These are phyloP conservation scores for Plasmodium yoelii DNA, from an alignment of 169 alveolate genomes.

Conservation along the genomic window DNA sequence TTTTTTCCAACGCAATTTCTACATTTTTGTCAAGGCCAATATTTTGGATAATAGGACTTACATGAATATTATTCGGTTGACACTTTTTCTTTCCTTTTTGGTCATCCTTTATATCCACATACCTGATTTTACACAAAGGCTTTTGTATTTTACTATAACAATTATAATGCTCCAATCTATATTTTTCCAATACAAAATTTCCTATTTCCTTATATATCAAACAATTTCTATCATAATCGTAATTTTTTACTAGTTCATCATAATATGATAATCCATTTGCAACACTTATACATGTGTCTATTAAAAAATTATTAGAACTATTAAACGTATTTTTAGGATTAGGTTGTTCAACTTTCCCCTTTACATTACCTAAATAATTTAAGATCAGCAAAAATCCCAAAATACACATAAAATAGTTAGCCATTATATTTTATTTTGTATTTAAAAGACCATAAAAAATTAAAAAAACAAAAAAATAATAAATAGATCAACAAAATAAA, in stretches of 20 bases:
- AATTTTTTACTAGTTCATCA: conserved; percentile 40
- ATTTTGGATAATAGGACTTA: not conserved
- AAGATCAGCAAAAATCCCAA: conserved; percentile 11
- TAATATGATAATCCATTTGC: conserved; percentile 27
- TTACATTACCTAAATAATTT: not conserved
- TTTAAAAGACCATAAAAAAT: too few species aligned
- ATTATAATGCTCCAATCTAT: conserved; percentile 16
- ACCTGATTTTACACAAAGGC: conserved; percentile 31
- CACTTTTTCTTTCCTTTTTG: not conserved
- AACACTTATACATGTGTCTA: conserved; percentile 26
- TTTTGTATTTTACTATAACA: conserved; percentile 48
- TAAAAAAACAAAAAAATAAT: not conserved
- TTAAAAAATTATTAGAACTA: conserved; percentile 1
- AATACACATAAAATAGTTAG: conserved; percentile 2
- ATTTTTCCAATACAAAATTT: conserved; percentile 28
- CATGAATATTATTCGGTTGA: not conserved
- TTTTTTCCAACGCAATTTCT: too few species aligned
- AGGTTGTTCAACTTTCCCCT: not conserved
- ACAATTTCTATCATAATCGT: conserved; percentile 19
- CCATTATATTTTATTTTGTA: not conserved
- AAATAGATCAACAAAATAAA: not conserved
- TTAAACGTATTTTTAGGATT: not conserved
- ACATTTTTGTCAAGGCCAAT: not conserved
- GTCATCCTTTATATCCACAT: not conserved
- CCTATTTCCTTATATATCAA: conserved; percentile 34